Evolutionary conservation across 129 eudicot species (phyloP), one percentile per base, ranked within the genome.

Genomic region (Pulicaria dysenterica): DNA sequence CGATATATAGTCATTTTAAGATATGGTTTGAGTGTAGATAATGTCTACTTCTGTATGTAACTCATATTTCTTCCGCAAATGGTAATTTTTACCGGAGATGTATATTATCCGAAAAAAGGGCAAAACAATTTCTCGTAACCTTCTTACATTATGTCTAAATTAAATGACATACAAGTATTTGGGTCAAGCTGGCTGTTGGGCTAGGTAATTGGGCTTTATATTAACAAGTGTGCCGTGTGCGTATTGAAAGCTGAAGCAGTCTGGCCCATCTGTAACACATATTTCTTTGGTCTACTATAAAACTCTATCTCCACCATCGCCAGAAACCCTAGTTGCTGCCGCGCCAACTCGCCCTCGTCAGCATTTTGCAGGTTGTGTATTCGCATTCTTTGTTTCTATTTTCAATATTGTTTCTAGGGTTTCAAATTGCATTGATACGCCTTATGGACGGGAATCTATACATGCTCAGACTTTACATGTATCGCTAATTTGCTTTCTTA

Each of bases 311-410:
- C 17, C 17, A 39, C 8, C 48, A 10, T 24, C 39, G 19, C 4
- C 3, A 54, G 17, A 77, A 77, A 77, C 81, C 81, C 81, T 77
- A 77, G 75, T 12, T 58, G 76, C 81, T 34, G 76, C 71, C 58
- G 68, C 76, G 59, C 77, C 50, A 44, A 72, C 76, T 47, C 69
- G 59, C 53, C 60, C 45, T 56, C 81, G 10, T 50, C 70, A 40
- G 39, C 64, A 64, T 15, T 51, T 69, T 50, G 49, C 73, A 75
- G 73, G 63, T 71, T 73, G 39, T 17, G 51, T 17, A 14, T 38
- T 40, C 15, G 4, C 17, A 17, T 0, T 4, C 6, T n/a, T 8
- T 41, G 34, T 34, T 44, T 0, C 3, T 19, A 12, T 4, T 49
- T n/a, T 19, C 60, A 11, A 11, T 17, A 7, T 3, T 42, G 19